Evolutionary conservation across 2,329 filamentous ascomycete species (phyloP).

Genomic region (Coniochaeta sp.): DNA sequence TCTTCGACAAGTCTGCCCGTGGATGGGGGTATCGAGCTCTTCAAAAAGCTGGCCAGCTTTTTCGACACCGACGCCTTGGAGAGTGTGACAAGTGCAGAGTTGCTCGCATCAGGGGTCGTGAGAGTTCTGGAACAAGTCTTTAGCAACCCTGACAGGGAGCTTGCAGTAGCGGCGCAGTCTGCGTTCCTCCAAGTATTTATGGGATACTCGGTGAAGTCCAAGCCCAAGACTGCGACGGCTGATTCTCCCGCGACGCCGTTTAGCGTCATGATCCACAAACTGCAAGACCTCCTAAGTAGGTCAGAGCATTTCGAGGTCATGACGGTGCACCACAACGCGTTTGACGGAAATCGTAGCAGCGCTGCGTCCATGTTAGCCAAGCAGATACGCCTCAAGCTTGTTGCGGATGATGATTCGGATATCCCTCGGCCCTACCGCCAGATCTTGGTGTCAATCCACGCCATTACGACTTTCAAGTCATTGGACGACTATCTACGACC

Average conservation of each 20-base stretch:
- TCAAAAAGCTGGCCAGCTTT: conserved; percentile 68
- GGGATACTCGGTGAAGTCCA: conserved; percentile 62
- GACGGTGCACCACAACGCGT: conserved; percentile 87
- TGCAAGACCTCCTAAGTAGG: conserved; percentile 91
- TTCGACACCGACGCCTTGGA: conserved; percentile 86
- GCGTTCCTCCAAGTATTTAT: conserved; percentile 92
- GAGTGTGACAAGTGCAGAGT: conserved; percentile 90
- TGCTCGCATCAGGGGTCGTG: conserved; percentile 86
- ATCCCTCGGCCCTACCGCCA: conserved; percentile 83
- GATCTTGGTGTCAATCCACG: conserved; percentile 97
- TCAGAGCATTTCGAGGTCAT: conserved; percentile 98
- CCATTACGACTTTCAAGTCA: conserved; percentile 95
- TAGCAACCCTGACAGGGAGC: conserved; percentile 56
- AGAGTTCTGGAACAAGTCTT: conserved; percentile 77
- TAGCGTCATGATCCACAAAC: conserved; percentile 83
- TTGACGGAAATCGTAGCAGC: conserved; percentile 83
- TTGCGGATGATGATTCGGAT: conserved; percentile 83
- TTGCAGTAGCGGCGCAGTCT: conserved; percentile 62
- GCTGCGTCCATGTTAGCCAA: conserved; percentile 95
- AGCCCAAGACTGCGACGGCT: conserved; percentile 53
- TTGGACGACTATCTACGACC: conserved; percentile 93
- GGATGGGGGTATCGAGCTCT: conserved; percentile 55
- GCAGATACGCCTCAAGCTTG: conserved; percentile 80
- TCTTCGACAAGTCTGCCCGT: conserved; percentile 13
- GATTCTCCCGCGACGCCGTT: conserved; percentile 76